Base-by-base conservation (phyloP, 805 yeast species). In the Cyberlindnera xishuangbannaensis region DNA sequence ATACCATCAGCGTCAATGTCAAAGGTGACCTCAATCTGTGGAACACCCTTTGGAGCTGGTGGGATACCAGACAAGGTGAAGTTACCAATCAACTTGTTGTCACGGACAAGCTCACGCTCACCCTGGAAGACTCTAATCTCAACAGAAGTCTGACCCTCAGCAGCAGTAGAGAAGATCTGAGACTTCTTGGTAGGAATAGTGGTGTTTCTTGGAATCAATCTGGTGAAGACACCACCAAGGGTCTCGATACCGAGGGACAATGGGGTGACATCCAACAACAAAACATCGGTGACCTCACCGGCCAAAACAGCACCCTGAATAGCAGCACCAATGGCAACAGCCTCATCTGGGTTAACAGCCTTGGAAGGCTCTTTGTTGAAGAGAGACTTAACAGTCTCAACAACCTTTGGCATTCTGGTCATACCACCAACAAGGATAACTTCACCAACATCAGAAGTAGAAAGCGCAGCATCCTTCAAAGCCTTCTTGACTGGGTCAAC, bases 141-240 rank as follows among this genome's bases (percentile, higher is more conserved):
- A 53, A 90, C 97, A 83, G 97, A 96, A 59, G 97, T 97, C 74
- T 90, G 98, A 83, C 90, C 88, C 69, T 90, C 97, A 58, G 96
- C 92, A 66, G 85, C 86, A 55, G 98, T 90, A 47, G 97, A 87
- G 87, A 90, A 90, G 51, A 81, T 80, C 76, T 88, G 96, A 36
- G 97, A 87, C 75, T 90, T 90, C 82, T 88, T 90, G 64, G 96
- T 84, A 71, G 98, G 98, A 55, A 90, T 87, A 46, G 97, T 88
- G 41, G 97, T 83, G 83, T 90, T 90, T 77, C 98, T 83, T 72
- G 96, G 95, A 58, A 90, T 90, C 71, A 90, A 83, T 72, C 86
- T 86, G 68, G 97, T 88, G 95, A 90, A 88, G 69, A 88, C 92
- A 82, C 97, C 97, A 79, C 98, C 97, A 64, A 97, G 95, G 58